Base-by-base conservation (phyloP, 768 basidiomycete species). In the Kwoniella bestiolae region DNA sequence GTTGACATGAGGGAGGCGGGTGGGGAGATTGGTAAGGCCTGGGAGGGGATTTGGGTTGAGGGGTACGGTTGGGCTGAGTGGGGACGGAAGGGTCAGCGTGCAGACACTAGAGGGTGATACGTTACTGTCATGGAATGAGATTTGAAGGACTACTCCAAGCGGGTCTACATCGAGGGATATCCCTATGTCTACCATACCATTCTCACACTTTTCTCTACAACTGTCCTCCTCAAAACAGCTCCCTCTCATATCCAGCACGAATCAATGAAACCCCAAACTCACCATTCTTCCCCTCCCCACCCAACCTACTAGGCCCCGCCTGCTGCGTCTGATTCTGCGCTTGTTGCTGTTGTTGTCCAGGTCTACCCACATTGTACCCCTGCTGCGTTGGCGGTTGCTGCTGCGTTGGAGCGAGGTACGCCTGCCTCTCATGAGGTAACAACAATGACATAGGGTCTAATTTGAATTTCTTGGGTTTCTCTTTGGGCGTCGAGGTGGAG, bases 381-480 rank as follows among this genome's bases (percentile, higher is more conserved):
- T 56, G 63, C 12, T 44, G 44, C 35, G 44, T n/a, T 3, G 28
- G 12, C 29, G 47, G 55, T 26, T 44, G 55, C 12, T 56, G 65
- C 26, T 18, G 44, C n/a, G 32, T 57, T 60, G 49, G 50, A 41
- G 38, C 38, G 26, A 12, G 34, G 46, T 28, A 45, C 16, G 51
- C 51, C 31, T 64, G 59, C 16, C 74, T 34, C 53, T 78, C 77
- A 57, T 78, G 77, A 6, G 77, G 77, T 2, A 78, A 63, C 5
- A 78, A 58, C 14, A 78, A 38, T 0, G 77, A 78, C 71, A 78
- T 74, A 5, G 77, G 77, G 55, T 78, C 77, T 7, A 78, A 61
- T 41, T 75, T 78, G 73, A 78, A 78, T 34, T 73, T 76, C 26
- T 66, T 66, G 12, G 64, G 58, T 21, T 59, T 60, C 3, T 47